Percentiles rank a stretch among this genome's conserved stretches.
phyloP scores from a whole-genome alignment of 495 filamentous ascomycete genomes.

The Haplographium delicatum region DNA sequence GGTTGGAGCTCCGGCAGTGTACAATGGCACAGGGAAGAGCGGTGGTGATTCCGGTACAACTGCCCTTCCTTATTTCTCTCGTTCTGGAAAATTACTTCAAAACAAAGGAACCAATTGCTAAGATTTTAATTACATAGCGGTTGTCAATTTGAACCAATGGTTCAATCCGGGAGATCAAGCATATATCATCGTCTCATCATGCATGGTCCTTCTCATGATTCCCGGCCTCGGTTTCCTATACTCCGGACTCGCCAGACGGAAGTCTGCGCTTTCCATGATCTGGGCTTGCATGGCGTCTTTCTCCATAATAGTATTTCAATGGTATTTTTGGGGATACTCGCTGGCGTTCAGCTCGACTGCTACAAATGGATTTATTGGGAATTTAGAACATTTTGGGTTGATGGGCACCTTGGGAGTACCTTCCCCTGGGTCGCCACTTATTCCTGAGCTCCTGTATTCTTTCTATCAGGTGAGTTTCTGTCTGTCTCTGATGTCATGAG shows the following conservation, averaged over 20 bases:
- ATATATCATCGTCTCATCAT: constrained; percentile 87
- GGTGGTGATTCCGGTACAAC: constrained; percentile 80
- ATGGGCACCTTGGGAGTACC: constrained; percentile 72
- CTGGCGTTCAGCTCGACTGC: constrained; percentile 82
- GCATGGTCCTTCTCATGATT: constrained; percentile 93
- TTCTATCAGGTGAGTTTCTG: constrained; percentile 63
- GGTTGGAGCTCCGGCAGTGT: constrained; percentile 68
- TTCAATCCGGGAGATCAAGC: constrained; percentile 56
- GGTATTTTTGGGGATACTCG: constrained; percentile 99
- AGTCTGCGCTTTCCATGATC: constrained; percentile 90
- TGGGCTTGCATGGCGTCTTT: constrained; percentile 90
- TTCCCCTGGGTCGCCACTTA: constrained; percentile 70
- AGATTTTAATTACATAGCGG: constrained; percentile 11
- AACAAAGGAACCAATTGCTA: constrained; percentile 46
- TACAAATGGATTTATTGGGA: constrained; percentile 78
- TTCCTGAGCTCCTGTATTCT: constrained; percentile 87
- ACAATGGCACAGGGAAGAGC: constrained; percentile 68
- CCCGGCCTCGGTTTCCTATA: constrained; percentile 75
- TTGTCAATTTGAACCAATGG: constrained; percentile 73
- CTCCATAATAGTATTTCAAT: constrained; percentile 89
- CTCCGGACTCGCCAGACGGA: constrained; percentile 92
- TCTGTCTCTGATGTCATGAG: neutral
- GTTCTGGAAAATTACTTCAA: neutral
- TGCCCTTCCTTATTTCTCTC: neutral
- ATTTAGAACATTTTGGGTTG: constrained; percentile 82